These are phyloP conservation scores for Podaxis sp. DNA, from an alignment of 768 basidiomycete species.

Conservation along the genomic window DNA sequence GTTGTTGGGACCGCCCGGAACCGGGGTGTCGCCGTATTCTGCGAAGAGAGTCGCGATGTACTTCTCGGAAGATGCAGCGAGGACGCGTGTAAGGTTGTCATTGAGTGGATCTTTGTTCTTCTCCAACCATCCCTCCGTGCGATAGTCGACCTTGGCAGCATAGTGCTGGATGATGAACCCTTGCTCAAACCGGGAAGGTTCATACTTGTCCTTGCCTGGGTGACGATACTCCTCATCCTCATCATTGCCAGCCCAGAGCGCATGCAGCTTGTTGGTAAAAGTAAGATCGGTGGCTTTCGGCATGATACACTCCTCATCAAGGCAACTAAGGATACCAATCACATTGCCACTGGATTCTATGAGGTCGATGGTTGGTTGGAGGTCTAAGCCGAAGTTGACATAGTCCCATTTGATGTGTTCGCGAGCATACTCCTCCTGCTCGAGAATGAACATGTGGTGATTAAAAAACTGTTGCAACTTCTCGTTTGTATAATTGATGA, in stretches of 20 bases:
- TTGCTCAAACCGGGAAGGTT: slow-evolving; percentile 83
- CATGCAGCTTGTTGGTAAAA: slow-evolving; percentile 88
- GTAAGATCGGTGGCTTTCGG: slow-evolving; percentile 95
- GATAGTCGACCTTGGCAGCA: slow-evolving; percentile 94
- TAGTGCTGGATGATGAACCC: slow-evolving; percentile 96
- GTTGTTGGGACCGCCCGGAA: slow-evolving; percentile 30
- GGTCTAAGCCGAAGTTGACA: slow-evolving; percentile 94
- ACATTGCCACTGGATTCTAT: slow-evolving; percentile 80
- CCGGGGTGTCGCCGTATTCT: slow-evolving; percentile 60
- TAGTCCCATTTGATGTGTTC: slow-evolving; percentile 98
- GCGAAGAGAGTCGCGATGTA: slow-evolving; percentile 82
- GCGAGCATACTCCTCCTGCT: slow-evolving; percentile 97
- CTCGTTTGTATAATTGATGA: slow-evolving; percentile 99
- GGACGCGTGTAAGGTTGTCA: slow-evolving; percentile 88
- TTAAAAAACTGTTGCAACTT: slow-evolving; percentile 98
- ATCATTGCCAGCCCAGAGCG: slow-evolving; percentile 58
- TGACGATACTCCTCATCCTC: slow-evolving; percentile 58
- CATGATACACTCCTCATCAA: slow-evolving; percentile 99
- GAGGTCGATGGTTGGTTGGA: slow-evolving; percentile 97
- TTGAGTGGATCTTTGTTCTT: slow-evolving; percentile 99
- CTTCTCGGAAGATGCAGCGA: slow-evolving; percentile 76
- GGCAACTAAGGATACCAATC: slow-evolving; percentile 87
- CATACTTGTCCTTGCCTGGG: slow-evolving; percentile 80
- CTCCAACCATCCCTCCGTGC: slow-evolving; percentile 94
- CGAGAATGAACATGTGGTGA: slow-evolving; percentile 99